These are phyloP conservation scores for Agaricus sinodeliciosus DNA, from an alignment of 768 basidiomycete genomes.

Conservation along the genomic window DNA sequence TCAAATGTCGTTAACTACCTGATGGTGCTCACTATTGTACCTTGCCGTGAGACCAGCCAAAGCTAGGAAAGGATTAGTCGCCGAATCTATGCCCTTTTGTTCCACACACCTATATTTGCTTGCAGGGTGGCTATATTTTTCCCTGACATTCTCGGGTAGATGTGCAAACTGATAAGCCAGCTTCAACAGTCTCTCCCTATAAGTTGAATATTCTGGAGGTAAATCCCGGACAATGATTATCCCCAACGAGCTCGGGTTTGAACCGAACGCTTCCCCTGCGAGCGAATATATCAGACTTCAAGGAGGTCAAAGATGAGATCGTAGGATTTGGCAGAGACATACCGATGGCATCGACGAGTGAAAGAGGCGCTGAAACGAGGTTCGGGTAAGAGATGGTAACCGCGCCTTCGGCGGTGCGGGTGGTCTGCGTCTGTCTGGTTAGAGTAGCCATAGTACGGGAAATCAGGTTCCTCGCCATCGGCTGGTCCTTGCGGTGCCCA, in stretches of 20 bases:
- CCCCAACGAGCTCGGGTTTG: conserved; percentile 66
- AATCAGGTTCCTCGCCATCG: conserved; percentile 5
- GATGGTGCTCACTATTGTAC: conserved; percentile 26
- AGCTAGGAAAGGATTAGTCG: conserved; percentile 35
- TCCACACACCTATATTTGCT: conserved; percentile 66
- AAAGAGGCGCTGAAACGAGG: conserved; percentile 19
- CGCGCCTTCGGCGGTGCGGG: conserved; percentile 20
- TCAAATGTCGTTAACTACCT: neutral
- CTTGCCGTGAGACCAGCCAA: conserved; percentile 99
- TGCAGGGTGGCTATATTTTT: conserved; percentile 66
- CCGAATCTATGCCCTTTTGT: neutral
- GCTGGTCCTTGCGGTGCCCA: neutral
- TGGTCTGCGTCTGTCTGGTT: conserved; percentile 3
- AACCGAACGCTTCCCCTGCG: conserved; percentile 78
- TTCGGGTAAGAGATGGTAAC: conserved; percentile 24
- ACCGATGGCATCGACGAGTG: conserved; percentile 50
- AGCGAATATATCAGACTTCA: conserved; percentile 2
- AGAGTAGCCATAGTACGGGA: conserved; percentile 9
- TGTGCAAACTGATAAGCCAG: conserved; percentile 72
- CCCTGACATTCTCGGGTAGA: conserved; percentile 57
- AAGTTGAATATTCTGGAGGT: conserved; percentile 52
- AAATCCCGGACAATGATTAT: conserved; percentile 81
- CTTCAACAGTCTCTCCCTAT: conserved; percentile 68
- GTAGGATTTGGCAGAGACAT: conserved; percentile 7
- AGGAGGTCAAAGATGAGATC: neutral